phyloP scores from a whole-genome alignment of 352 stramenopile species.

The Albugo laibachii region DNA sequence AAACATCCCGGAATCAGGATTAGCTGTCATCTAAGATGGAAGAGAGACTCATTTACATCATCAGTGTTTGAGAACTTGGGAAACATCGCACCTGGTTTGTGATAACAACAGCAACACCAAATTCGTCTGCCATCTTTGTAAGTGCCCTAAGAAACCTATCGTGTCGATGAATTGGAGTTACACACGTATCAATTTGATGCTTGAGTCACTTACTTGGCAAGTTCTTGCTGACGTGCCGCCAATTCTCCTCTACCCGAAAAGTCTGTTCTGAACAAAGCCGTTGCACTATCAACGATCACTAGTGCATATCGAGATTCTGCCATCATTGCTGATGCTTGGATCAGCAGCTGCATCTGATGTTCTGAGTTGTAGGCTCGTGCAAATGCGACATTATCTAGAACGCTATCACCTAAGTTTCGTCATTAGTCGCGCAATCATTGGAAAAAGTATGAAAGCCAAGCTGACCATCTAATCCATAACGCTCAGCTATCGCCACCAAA shows the following conservation, averaged over 20 bases:
- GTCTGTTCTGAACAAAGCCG: conserved; percentile 96
- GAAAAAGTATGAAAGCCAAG: background rate
- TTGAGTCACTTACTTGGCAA: conserved; percentile 34
- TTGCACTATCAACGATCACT: conserved; percentile 95
- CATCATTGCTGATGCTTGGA: conserved; percentile 98
- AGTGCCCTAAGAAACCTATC: conserved; percentile 93
- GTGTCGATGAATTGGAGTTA: background rate
- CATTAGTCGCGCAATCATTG: background rate
- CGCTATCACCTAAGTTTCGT: conserved; percentile 44
- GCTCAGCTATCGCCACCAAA: conserved; percentile 93
- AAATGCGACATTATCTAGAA: conserved; percentile 98
- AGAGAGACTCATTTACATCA: background rate
- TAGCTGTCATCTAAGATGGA: conserved; percentile 57
- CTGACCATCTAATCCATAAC: conserved; percentile 91
- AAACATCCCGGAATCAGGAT: conserved; percentile 81
- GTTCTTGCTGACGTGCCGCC: conserved; percentile 81
- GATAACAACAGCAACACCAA: conserved; percentile 92
- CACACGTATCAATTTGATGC: background rate
- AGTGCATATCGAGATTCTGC: conserved; percentile 89
- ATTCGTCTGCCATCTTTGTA: conserved; percentile 95
- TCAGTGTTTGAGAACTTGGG: background rate
- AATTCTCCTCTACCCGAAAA: conserved; percentile 97
- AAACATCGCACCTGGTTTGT: conserved; percentile 49
- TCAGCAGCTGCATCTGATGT: conserved; percentile 96
- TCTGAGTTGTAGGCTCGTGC: conserved; percentile 98